These are phyloP conservation scores for Primulina tabacum DNA, from an alignment of 257 asterid species.

Conservation along the genomic window DNA sequence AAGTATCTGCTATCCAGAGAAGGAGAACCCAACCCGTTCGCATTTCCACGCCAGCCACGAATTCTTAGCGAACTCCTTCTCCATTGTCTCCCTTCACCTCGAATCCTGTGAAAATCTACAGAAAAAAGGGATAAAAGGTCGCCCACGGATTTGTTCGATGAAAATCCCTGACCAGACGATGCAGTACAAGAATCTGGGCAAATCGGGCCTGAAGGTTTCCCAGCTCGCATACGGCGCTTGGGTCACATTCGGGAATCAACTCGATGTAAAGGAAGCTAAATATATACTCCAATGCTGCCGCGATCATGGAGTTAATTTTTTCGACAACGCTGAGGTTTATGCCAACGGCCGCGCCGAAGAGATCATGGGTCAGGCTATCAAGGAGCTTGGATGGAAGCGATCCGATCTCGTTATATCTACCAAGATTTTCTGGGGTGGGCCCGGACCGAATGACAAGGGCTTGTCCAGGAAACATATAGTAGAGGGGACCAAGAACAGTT, in stretches of 20 bases:
- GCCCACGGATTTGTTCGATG: conserved; percentile 25
- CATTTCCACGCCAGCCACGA: too few relatives aligned
- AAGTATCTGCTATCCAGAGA: too few relatives aligned
- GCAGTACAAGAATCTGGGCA: conserved; percentile 90
- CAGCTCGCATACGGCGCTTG: conserved; percentile 94
- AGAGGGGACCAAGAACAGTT: conserved; percentile 73
- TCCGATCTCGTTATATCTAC: conserved; percentile 85
- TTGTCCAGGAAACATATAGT: conserved; percentile 80
- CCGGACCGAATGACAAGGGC: conserved; percentile 96
- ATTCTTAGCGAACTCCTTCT: background rate
- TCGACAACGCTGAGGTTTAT: conserved; percentile 97
- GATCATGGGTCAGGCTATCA: conserved; percentile 97
- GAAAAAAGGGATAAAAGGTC: too few relatives aligned
- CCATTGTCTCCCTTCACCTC: background rate
- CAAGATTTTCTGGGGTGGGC: conserved; percentile 98
- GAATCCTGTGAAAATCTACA: background rate
- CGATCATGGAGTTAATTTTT: conserved; percentile 88
- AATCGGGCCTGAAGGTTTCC: conserved; percentile 92
- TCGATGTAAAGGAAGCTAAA: conserved; percentile 94
- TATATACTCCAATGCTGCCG: conserved; percentile 89
- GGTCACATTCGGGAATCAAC: conserved; percentile 97
- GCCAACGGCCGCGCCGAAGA: conserved; percentile 97
- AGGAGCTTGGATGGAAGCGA: conserved; percentile 94
- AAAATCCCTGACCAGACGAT: conserved; percentile 52
- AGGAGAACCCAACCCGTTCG: too few relatives aligned